Evolutionary conservation across 1,284 basidiomycete species (phyloP), one percentile per base, ranked within the genome.

Genomic region (Neolentinus lepideus): DNA sequence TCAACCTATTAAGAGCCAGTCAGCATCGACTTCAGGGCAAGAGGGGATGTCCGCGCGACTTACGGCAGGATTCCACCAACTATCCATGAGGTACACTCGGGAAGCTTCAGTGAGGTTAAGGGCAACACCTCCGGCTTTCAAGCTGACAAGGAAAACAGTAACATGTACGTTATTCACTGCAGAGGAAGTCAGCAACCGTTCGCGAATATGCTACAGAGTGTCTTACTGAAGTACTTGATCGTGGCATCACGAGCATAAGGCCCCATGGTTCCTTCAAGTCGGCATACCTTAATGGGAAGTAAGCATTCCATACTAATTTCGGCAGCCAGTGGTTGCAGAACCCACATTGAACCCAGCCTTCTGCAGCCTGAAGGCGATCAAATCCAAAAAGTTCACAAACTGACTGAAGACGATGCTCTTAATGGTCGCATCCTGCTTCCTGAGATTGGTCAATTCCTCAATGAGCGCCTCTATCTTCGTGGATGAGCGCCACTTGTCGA

Each of bases 391-490:
- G 69, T 90, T 93, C 55, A 94, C 91, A 67, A 95, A 95, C 70
- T 96, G 94, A 59, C 88, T 92, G 68, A 97, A 99, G 26, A 99
- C 96, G 53, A 99, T 82, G 67, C 91, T 94, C 76, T 99, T 99
- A 58, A 94, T 94, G 10, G 94, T 97, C 46, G 88, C 81, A 69
- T 98, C 93, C 66, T 95, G 83, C 58, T 79, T 72, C 24, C 94
- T 79, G 46, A 97, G 77, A 67, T 90, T 91, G 66, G 81, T 87
- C 53, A 99, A 75, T 72, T 99, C 96, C 69, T 99, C 97, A 1
- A 99, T 79, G 0, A 99, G 78, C 1, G 97, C 96, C 68, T 99
- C 97, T 54, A 99, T 94, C 77, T 99, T 99, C 10, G 94, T 90
- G 33, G 92, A 95, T 2, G 94, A 97, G 46, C 92, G 83, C 94